Conservation (phyloP, 2,329 filamentous ascomycete genomes). For the Aureobasidium pullulans region DNA sequence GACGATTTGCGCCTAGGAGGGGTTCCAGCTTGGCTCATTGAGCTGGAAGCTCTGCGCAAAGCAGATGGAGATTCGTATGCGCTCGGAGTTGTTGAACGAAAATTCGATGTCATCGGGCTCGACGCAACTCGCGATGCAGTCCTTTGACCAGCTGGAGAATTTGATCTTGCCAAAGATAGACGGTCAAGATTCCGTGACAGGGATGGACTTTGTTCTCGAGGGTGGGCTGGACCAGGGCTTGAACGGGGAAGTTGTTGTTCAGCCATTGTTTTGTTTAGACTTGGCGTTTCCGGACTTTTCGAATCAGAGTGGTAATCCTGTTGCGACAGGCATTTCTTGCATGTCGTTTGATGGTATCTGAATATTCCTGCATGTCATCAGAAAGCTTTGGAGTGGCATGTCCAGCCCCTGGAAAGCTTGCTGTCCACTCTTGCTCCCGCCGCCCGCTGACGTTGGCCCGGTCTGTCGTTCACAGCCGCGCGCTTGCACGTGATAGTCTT, state of each 20-base stretch:
- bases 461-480: not conserved
- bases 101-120: not conserved
- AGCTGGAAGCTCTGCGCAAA: slow-evolving; percentile 3
- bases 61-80: not conserved
- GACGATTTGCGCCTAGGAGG: slow-evolving; percentile 10
- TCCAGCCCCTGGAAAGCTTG: slow-evolving; percentile 11
- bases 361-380: slow-evolving; percentile 1
- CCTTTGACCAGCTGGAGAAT: not conserved
- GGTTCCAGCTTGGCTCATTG: slow-evolving; percentile 9
- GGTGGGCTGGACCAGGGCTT: not conserved
- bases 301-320: not conserved
- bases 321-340: not conserved
- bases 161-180: slow-evolving; percentile 1
- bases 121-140: not conserved
- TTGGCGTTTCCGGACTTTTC: not conserved
- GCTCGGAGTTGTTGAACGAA: slow-evolving; percentile 1
- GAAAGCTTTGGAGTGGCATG: not conserved
- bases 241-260: not conserved
- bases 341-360: slow-evolving; percentile 2
- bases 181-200: slow-evolving; percentile 9
- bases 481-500: not conserved
- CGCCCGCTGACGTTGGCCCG: not conserved
- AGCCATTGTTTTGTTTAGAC: slow-evolving; percentile 1
- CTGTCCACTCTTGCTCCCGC: not conserved
- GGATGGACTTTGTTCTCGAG: slow-evolving; percentile 8